Conservation (phyloP, 176 grass and related monocot genomes). For the Tuctoria greenei region DNA sequence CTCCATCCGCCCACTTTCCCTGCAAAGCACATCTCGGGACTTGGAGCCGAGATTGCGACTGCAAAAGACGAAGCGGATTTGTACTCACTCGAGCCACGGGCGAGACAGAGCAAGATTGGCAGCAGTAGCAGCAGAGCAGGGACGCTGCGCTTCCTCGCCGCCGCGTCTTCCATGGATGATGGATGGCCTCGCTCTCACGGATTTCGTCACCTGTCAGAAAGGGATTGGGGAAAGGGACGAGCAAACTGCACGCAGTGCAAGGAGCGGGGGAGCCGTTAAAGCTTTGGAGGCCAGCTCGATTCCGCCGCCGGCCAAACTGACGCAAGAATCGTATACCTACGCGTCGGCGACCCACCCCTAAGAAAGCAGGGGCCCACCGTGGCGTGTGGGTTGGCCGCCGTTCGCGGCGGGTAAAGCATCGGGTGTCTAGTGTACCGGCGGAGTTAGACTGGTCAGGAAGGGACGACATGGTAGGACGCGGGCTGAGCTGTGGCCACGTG, state of each 20-base stretch:
- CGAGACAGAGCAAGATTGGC: constrained; percentile 37
- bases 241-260: too few species aligned
- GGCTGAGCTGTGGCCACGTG: constrained; percentile 40
- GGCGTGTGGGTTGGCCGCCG: background rate
- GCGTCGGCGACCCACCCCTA: background rate
- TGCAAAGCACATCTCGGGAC: constrained; percentile 1
- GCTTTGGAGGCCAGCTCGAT: background rate
- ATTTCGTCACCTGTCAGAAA: constrained; percentile 16
- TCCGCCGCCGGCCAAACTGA: background rate
- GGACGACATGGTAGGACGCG: background rate
- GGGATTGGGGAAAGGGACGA: background rate
- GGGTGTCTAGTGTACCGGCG: background rate
- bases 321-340: constrained; percentile 27
- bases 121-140: constrained; percentile 28
- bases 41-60: constrained; percentile 13
- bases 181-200: background rate
- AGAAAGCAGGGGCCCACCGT: background rate
- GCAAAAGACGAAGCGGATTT: background rate
- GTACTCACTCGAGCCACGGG: constrained; percentile 49
- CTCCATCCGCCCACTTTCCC: constrained; percentile 23
- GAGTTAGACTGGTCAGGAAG: background rate
- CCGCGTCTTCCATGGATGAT: constrained; percentile 23
- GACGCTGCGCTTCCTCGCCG: constrained; percentile 22
- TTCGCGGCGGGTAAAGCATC: constrained; percentile 30
- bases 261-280: background rate